Evolutionary conservation across 192 early-diverging fungal genomes (phyloP).

Genomic region (Umbelopsis isabellina): DNA sequence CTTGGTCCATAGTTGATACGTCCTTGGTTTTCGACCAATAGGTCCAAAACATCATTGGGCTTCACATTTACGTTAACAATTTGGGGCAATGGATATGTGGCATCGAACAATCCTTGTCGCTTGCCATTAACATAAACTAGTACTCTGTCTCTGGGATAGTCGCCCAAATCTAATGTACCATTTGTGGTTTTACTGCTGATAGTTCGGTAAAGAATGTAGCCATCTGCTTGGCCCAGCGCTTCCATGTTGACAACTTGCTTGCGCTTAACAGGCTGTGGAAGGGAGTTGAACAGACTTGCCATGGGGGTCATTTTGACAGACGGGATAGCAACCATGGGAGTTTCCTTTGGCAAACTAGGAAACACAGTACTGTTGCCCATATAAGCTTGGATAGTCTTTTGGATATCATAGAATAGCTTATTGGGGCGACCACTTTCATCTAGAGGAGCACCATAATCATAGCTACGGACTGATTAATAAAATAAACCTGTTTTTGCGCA

Average conservation of each 20-base stretch:
- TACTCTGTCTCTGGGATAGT: conserved; percentile 17
- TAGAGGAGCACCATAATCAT: conserved; percentile 56
- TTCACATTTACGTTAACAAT: neutral
- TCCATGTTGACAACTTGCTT: conserved; percentile 12
- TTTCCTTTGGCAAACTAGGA: neutral
- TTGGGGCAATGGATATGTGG: conserved; percentile 11
- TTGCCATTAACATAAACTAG: conserved; percentile 21
- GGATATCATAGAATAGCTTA: conserved; percentile 1
- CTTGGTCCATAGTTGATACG: conserved; percentile 15
- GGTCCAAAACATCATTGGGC: neutral
- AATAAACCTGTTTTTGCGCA: neutral
- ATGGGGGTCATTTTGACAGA: neutral
- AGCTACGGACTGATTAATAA: conserved; percentile 1
- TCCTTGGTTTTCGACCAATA: conserved; percentile 8
- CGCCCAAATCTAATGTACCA: neutral
- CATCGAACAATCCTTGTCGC: conserved; percentile 9
- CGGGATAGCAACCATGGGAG: conserved; percentile 8
- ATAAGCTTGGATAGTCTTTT: conserved; percentile 5
- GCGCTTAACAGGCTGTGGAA: neutral
- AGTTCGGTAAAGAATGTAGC: conserved; percentile 11
- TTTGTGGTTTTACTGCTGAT: neutral
- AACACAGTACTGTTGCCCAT: neutral
- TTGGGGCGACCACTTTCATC: conserved; percentile 33
- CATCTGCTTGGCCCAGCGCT: neutral
- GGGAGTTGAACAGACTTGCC: neutral